These are phyloP conservation scores for Strobilomyces confusus DNA, from an alignment of 768 basidiomycete genomes.

Conservation along the genomic window DNA sequence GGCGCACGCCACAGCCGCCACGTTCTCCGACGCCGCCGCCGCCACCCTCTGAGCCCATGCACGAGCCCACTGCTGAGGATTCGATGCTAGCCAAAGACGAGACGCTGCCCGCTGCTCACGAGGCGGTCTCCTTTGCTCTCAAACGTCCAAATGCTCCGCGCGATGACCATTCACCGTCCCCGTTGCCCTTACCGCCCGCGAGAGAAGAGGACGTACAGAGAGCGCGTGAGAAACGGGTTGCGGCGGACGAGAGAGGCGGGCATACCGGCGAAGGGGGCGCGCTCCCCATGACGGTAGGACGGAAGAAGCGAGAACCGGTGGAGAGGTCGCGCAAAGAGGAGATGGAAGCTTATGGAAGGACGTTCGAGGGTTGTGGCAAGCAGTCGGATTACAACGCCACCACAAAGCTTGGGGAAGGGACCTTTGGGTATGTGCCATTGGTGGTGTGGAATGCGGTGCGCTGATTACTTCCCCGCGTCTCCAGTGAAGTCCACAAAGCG, in stretches of 20 bases:
- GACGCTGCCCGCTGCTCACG: slow-evolving; percentile 35
- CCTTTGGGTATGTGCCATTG: slow-evolving; percentile 76
- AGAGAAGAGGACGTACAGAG: slow-evolving; percentile 24
- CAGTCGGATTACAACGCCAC: slow-evolving; percentile 76
- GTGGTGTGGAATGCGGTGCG: background rate
- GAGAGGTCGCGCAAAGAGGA: slow-evolving; percentile 63
- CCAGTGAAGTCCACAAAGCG: slow-evolving; percentile 89
- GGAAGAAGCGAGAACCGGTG: slow-evolving; percentile 40
- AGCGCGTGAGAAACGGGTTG: slow-evolving; percentile 26
- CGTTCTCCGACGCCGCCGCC: slow-evolving; percentile 24
- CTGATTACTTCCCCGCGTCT: slow-evolving; percentile 7
- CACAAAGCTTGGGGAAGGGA: slow-evolving; percentile 92
- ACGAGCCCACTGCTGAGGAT: slow-evolving; percentile 17
- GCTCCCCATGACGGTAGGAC: slow-evolving; percentile 1
- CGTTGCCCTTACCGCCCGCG: slow-evolving; percentile 33
- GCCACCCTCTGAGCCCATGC: slow-evolving; percentile 38
- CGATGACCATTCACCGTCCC: slow-evolving; percentile 43
- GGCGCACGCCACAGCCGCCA: slow-evolving; percentile 18
- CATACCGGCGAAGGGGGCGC: slow-evolving; percentile 1
- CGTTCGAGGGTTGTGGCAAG: slow-evolving; percentile 65
- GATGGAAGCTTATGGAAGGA: slow-evolving; percentile 58
- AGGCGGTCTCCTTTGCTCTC: slow-evolving; percentile 38
- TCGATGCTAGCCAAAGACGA: slow-evolving; percentile 22
- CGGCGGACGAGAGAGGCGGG: slow-evolving; percentile 5
- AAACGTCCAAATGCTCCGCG: slow-evolving; percentile 47